Base-by-base conservation (phyloP, 805 yeast genomes). In the Yarrowia divulgata region DNA sequence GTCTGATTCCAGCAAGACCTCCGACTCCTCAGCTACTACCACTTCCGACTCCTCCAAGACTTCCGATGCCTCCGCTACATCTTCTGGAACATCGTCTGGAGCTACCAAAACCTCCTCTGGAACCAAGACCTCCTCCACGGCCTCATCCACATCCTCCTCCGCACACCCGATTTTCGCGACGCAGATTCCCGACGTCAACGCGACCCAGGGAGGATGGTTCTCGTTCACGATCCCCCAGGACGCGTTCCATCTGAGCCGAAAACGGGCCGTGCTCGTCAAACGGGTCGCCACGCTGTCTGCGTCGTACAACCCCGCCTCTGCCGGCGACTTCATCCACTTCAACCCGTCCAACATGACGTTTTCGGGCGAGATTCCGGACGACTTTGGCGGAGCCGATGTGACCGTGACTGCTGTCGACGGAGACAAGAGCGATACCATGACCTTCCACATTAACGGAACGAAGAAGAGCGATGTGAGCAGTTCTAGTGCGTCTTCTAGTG, bases 311-410 rank as follows among this genome's bases (percentile, higher is more conserved):
- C 79, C 79, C 67, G 39, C 68, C 6, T 63, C 68, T 2, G 78
- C 74, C 42, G 77, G 82, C n/a, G 77, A 77, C 67, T 91, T 97
- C 97, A 79, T 93, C 64, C 75, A 80, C 1, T 91, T 84, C 77
- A 83, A 86, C 74, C 73, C 80, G 49, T 74, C 84, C 18, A 92
- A 93, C 76, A 77, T 83, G 76, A 88, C 97, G 0, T 83, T 93
- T 70, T 79, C 77, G 34, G 97, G 97, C 49, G 71, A 73, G 57
- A 89, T 87, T 42, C 93, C 94, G 2, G 72, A 75, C 13, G 76
- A 80, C 70, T 87, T 89, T 70, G 52, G 80, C 70, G 39, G 71
- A 70, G 23, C 76, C 77, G 14, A 72, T 73, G 16, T 77, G 79
- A 58, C 91, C 48, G 77, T 77, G 37, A 92, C 91, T 14, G 81